Conservation (phyloP, 1,284 basidiomycete species). For the Sutorius eximius region DNA sequence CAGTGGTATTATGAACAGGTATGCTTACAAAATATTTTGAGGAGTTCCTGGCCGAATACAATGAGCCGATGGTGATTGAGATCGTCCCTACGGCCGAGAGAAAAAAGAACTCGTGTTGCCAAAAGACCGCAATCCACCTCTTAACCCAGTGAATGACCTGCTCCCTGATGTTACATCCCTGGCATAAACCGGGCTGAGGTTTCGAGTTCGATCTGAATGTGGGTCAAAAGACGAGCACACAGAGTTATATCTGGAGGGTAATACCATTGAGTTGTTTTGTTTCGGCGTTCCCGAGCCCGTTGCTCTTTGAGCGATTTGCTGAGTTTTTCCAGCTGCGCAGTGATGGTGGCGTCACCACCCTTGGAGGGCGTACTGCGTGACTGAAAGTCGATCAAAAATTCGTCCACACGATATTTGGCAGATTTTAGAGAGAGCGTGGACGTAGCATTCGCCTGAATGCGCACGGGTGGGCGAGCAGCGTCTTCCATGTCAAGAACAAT, state of each 20-base stretch:
- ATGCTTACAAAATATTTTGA: not conserved
- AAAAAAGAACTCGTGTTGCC: not conserved
- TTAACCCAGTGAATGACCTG: not conserved
- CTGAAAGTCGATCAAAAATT: slow-evolving; percentile 49
- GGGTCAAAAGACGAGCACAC: slow-evolving; percentile 1
- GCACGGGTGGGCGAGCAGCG: slow-evolving; percentile 46
- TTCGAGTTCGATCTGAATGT: not conserved
- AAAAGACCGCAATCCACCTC: not conserved
- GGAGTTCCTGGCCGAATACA: not conserved
- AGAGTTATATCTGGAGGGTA: not conserved
- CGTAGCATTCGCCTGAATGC: slow-evolving; percentile 40
- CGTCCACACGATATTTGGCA: slow-evolving; percentile 41
- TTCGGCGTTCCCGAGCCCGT: slow-evolving; percentile 26
- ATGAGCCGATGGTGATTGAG: not conserved
- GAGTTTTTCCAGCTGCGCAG: slow-evolving; percentile 56
- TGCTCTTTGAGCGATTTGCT: slow-evolving; percentile 46
- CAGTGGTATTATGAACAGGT: not conserved
- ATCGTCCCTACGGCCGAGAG: no score
- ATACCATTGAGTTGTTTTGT: slow-evolving; percentile 11
- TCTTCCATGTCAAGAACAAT: slow-evolving; percentile 43
- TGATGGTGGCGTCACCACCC: slow-evolving; percentile 49
- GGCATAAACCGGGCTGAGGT: not conserved
- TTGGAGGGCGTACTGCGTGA: slow-evolving; percentile 44
- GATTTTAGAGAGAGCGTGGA: slow-evolving; percentile 39
- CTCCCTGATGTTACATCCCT: no score